Evolutionary conservation across 169 alveolate genomes (phyloP), one percentile per base, ranked within the genome.

Genomic region (Plasmodium inui): DNA sequence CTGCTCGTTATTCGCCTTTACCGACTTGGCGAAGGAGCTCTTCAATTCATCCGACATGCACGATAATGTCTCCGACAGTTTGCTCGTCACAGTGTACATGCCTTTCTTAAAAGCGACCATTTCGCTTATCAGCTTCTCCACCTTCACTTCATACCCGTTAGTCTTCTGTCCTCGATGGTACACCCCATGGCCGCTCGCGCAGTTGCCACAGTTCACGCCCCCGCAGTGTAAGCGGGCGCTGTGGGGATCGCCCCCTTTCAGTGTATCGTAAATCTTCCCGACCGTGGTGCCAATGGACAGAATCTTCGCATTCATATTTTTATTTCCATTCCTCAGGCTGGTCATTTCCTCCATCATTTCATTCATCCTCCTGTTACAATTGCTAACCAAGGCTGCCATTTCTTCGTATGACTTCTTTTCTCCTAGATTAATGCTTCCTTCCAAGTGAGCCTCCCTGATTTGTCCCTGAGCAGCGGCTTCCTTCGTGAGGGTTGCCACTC

Each of bases 321-420:
- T 53, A 28, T 30, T 74, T n/a, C 39, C 41, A 37, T 74, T 86
- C 37, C 44, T 86, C 30, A 86, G 41, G 44, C 53, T 37, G 26
- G 41, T 32, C 14, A 86, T 86, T 55, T 86, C 93, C 9, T 86
- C 93, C 70, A 76, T 76, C 88, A 86, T 22, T 76, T 86, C 86
- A 32, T 37, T 86, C 41, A 86, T 73, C 70, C 80, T 86, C 19
- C 55, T 86, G 9, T 86, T 19, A 57, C n/a, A 86, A 30, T 46
- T 86, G 30, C 17, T 76, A 19, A 78, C 14, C 80, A 28, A 19
- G 22, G 22, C 26, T 34, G 32, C 74, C 39, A 84, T 44, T 72
- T 84, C 78, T 8, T 72, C 34, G 19, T 46, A 34, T 3, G 37
- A 7, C 28, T 30, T 81, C 2, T 50, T 39, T 50, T 37, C 41